Base-by-base conservation (phyloP, 2,329 filamentous ascomycete genomes). In the Triangularia setosa region DNA sequence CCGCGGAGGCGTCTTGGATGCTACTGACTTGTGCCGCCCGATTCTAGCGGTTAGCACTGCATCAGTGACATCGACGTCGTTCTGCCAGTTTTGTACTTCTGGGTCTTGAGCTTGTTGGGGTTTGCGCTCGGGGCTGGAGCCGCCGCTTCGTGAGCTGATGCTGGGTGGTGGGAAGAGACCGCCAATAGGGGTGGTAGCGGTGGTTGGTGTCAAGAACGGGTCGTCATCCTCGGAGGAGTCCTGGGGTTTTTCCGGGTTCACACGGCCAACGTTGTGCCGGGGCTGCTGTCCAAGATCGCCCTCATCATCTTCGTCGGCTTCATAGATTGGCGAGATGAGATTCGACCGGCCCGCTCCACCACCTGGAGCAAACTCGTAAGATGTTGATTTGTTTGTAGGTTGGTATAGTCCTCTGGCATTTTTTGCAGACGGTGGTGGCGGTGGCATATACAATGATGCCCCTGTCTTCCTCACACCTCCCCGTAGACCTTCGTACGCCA, bases 81-180 rank as follows among this genome's bases (percentile, higher is more conserved):
- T 79, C 55, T 85, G 83, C 84, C 84, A 87, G 66, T 83, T 81
- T 63, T 83, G 82, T 2, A 87, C 84, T 30, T 86, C 84, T 0
- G 80, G 80, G 68, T 87, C 81, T 57, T 77, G 60, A 67, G 72
- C 24, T 53, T 65, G 33, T 53, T 64, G 35, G 3, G 70, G 60
- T 11, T 30, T 16, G n/a, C 35, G 8, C 21, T 28, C 14, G 18
- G 56, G 9, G 21, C 30, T 40, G 55, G 35, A 14, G 2, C 23
- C n/a, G 0, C 77, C 79, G 35, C 62, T 67, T 58, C 30, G 27
- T 54, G 61, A 66, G 56, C 58, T 54, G 44, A 27, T 30, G 54
- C 0, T 66, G 59, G 54, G 55, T 64, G 21, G 61, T 55, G 63
- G 68, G 67, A 58, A 62, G 60, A 27, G 70, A 67, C 28, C 71